Base-by-base conservation (phyloP, 495 filamentous ascomycete species). In the Lepidopterella palustris region DNA sequence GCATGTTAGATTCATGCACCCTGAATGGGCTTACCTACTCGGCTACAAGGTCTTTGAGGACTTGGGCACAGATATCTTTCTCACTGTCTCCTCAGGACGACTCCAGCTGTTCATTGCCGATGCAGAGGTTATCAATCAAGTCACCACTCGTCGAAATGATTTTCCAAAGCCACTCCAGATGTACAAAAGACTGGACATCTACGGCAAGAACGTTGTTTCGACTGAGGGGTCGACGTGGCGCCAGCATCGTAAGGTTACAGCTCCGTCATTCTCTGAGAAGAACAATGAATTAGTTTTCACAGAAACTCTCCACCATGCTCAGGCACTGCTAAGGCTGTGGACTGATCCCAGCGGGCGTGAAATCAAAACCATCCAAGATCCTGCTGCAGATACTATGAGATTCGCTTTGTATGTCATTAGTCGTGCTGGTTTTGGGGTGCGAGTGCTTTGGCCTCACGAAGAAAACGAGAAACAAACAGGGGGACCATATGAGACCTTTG, bases 261-360 rank as follows among this genome's bases (percentile, higher is more conserved):
- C 82, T 26, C 82, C 84, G 21, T 81, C 82, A 21, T 89, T 89
- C 69, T 83, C 83, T 48, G 86, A 89, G 73, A 85, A 79, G 73
- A 88, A 88, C 71, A 86, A 86, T 53, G 78, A 78, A 3, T 59
- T 84, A 51, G 84, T 87, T 2, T 88, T 86, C 66, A 66, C 58
- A 45, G 84, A 87, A 62, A 78, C 78, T 11, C 71, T 87, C 55
- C 71, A 70, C 25, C 84, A 87, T 68, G 78, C 81, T 0, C 69
- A 74, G 59, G 77, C 78, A 20, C 78, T 88, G 75, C 56, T 86
- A 4, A 64, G 68, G 26, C 61, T 75, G 26, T 86, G 83, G 79
- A 70, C 79, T 32, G 67, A 68, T 39, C 52, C 57, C 10, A 66
- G 67, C 28, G 65, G 57, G 3, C 63, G 70, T 18, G 70, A 61